These are phyloP conservation scores for Yarrowia sp. DNA, from an alignment of 805 yeast species.

Conservation along the genomic window DNA sequence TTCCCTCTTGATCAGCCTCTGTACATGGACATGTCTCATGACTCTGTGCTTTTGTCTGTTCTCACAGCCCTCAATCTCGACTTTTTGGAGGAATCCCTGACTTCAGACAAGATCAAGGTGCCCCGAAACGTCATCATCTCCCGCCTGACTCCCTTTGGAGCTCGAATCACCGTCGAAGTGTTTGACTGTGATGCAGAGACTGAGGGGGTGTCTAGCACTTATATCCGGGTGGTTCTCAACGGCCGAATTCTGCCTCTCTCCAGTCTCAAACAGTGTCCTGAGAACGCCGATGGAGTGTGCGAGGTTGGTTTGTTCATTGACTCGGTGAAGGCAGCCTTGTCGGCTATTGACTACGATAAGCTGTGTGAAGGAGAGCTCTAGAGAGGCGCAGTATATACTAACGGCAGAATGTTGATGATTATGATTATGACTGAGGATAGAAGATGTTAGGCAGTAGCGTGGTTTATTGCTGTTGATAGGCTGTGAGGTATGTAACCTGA, in stretches of 20 bases:
- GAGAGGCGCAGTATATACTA: not conserved
- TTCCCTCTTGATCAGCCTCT: constrained; percentile 58
- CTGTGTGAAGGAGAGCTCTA: constrained; percentile 27
- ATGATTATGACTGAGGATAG: too few relatives aligned
- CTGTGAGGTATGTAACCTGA: too few relatives aligned
- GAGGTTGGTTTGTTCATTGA: constrained; percentile 42
- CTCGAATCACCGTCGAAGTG: constrained; percentile 52
- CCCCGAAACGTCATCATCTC: constrained; percentile 53
- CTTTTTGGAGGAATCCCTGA: constrained; percentile 53
- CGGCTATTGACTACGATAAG: constrained; percentile 9
- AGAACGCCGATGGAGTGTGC: constrained; percentile 49
- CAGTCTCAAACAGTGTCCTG: constrained; percentile 50
- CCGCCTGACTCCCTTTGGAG: constrained; percentile 54
- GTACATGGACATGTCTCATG: constrained; percentile 78
- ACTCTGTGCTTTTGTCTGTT: constrained; percentile 67
- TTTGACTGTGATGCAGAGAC: constrained; percentile 48
- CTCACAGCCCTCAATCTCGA: constrained; percentile 69
- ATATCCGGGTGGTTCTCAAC: constrained; percentile 51
- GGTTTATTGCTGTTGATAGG: too few relatives aligned
- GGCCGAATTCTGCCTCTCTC: constrained; percentile 51
- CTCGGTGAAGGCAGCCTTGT: constrained; percentile 11
- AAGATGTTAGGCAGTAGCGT: too few relatives aligned
- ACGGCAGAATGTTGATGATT: too few relatives aligned
- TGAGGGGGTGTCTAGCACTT: constrained; percentile 40
- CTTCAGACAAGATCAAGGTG: constrained; percentile 54